Evolutionary conservation across 805 yeast genomes (phyloP).

Genomic region (Zygoascus biomembranicola): DNA sequence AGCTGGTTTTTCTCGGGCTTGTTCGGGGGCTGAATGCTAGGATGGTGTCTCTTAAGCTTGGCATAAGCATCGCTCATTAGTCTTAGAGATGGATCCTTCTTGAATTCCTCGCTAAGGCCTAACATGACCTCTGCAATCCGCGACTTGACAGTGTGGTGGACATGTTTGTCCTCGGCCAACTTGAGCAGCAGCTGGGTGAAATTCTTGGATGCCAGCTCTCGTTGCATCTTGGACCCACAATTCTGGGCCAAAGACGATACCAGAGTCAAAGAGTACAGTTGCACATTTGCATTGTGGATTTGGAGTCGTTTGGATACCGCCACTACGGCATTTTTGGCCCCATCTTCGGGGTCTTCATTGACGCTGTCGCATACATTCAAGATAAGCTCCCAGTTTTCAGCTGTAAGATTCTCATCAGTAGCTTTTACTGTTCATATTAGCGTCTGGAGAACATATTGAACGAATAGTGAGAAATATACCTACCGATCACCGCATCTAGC

Average conservation of each 20-base stretch:
- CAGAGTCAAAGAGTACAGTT: conserved; percentile 45
- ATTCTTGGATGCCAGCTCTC: conserved; percentile 48
- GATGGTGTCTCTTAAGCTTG: conserved; percentile 37
- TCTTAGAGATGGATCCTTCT: conserved; percentile 65
- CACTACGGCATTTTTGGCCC: conserved; percentile 39
- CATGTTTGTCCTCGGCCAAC: conserved; percentile 43
- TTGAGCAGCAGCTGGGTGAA: conserved; percentile 43
- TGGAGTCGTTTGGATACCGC: conserved; percentile 41
- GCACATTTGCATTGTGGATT: conserved; percentile 54
- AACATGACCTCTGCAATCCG: conserved; percentile 58
- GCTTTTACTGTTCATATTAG: conserved; percentile 33
- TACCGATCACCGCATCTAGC: conserved; percentile 20
- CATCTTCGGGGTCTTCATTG: conserved; percentile 50
- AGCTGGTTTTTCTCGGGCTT: conserved; percentile 52
- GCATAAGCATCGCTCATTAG: conserved; percentile 57
- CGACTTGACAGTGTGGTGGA: conserved; percentile 61
- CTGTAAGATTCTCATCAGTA: conserved; percentile 52
- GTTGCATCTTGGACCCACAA: conserved; percentile 64
- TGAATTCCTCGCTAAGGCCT: conserved; percentile 58
- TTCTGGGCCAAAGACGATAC: conserved; percentile 62
- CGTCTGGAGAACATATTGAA: neutral
- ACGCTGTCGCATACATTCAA: conserved; percentile 62
- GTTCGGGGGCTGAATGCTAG: conserved; percentile 37
- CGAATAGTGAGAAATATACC: neutral
- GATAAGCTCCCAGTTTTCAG: conserved; percentile 62